These are phyloP conservation scores for Astrocystis sublimbata DNA, from an alignment of 495 filamentous ascomycete genomes.

Conservation along the genomic window DNA sequence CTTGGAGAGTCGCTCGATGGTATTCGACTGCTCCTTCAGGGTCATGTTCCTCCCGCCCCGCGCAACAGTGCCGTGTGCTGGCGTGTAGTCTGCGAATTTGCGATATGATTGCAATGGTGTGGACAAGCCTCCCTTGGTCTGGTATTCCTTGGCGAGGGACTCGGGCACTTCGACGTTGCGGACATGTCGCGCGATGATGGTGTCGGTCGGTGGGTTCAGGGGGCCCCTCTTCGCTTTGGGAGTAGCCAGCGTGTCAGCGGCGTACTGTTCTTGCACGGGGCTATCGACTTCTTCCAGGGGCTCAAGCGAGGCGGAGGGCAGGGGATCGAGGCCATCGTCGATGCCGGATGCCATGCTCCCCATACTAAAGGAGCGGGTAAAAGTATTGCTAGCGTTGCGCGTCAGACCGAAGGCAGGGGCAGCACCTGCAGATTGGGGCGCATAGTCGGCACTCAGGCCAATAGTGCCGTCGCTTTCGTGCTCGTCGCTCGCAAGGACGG, in stretches of 20 bases:
- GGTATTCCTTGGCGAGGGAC: slow-evolving; percentile 81
- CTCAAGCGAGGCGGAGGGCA: slow-evolving; percentile 47
- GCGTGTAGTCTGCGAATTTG: slow-evolving; percentile 56
- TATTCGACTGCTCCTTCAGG: slow-evolving; percentile 94
- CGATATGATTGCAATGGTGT: slow-evolving; percentile 45
- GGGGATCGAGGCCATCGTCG: slow-evolving; percentile 69
- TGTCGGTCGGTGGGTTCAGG: slow-evolving; percentile 72
- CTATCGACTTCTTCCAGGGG: slow-evolving; percentile 50
- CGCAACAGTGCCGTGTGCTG: slow-evolving; percentile 49
- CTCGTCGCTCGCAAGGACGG: slow-evolving; percentile 63
- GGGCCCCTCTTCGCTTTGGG: slow-evolving; percentile 54
- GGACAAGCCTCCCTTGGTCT: slow-evolving; percentile 55
- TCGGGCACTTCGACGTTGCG: slow-evolving; percentile 87
- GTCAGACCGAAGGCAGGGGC: slow-evolving; percentile 59
- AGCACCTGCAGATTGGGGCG: slow-evolving; percentile 80
- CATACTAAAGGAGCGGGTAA: slow-evolving; percentile 81
- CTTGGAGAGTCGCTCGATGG: slow-evolving; percentile 92
- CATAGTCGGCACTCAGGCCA: slow-evolving; percentile 75
- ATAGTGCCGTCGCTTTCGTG: slow-evolving; percentile 66
- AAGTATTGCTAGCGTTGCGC: slow-evolving; percentile 52
- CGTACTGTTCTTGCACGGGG: slow-evolving; percentile 41
- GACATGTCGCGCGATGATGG: slow-evolving; percentile 82
- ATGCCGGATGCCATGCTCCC: slow-evolving; percentile 95
- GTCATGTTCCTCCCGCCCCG: slow-evolving; percentile 81
- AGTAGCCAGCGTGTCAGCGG: slow-evolving; percentile 37